These are phyloP conservation scores for Sapria himalayana DNA, from an alignment of 345 rosid genomes.

Conservation along the genomic window DNA sequence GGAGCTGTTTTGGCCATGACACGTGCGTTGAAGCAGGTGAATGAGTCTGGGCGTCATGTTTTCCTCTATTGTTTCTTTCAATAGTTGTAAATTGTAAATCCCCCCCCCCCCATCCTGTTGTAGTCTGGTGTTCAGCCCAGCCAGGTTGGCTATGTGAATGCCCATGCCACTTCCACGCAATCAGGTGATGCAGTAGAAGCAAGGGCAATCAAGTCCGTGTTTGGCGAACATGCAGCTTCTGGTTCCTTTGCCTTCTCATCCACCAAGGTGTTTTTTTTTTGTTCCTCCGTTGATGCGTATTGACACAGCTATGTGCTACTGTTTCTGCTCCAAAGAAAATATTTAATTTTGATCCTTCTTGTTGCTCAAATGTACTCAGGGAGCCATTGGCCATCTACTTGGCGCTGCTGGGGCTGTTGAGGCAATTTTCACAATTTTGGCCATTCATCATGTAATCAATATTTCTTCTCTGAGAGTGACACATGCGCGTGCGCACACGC, in stretches of 20 bases:
- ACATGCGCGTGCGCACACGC: too few species aligned
- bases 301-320: too few species aligned
- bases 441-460: constrained; percentile 43
- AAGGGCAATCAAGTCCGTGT: constrained; percentile 44
- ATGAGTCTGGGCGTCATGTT: neutral
- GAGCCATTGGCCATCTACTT: constrained; percentile 90
- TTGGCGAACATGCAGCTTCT: constrained; percentile 56
- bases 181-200: constrained; percentile 86
- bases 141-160: constrained; percentile 76
- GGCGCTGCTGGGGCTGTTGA: constrained; percentile 97
- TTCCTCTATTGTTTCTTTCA: constrained; percentile 2
- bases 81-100: neutral
- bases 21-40: constrained; percentile 60
- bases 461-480: too few species aligned
- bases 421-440: constrained; percentile 59
- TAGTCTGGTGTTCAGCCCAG: constrained; percentile 61
- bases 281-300: too few species aligned
- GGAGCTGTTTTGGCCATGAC: constrained; percentile 88
- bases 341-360: neutral
- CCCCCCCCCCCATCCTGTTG: constrained; percentile 9
- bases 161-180: constrained; percentile 91
- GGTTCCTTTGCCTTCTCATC: constrained; percentile 79
- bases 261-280: constrained; percentile 77
- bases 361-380: constrained; percentile 15
- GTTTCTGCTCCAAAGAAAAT: too few species aligned